Conservation (phyloP, 2,329 filamentous ascomycete genomes). For the Aspergillus sp. region DNA sequence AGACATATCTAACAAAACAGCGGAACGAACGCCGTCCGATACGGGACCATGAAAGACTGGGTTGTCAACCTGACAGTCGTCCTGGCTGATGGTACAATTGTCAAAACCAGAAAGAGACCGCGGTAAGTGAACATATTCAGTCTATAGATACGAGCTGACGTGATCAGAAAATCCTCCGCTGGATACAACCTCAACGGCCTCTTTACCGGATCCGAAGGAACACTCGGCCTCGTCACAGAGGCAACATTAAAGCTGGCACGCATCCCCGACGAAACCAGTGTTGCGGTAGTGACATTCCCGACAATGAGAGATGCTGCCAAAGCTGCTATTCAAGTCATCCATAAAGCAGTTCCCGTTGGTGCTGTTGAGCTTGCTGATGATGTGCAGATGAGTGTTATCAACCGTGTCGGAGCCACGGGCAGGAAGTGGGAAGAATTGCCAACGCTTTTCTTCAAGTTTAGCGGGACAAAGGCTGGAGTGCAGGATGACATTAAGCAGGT, state of each 20-base stretch:
- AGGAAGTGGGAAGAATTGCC: slow-evolving; percentile 27
- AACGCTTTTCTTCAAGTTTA: slow-evolving; percentile 49
- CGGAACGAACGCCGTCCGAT: too few relatives aligned
- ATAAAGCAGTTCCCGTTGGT: slow-evolving; percentile 55
- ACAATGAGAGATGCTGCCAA: slow-evolving; percentile 55
- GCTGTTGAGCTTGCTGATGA: slow-evolving; percentile 58
- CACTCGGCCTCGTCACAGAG: slow-evolving; percentile 63
- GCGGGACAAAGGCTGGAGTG: slow-evolving; percentile 68
- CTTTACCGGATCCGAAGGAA: slow-evolving; percentile 65
- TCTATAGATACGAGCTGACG: too few relatives aligned
- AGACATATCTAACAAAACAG: too few relatives aligned
- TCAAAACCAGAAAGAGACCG: too few relatives aligned
- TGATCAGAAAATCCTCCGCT: slow-evolving; percentile 55
- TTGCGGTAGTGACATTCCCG: slow-evolving; percentile 57
- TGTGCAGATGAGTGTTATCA: slow-evolving; percentile 60
- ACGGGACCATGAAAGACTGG: too few relatives aligned
- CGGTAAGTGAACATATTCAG: too few relatives aligned
- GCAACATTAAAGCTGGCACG: slow-evolving; percentile 62
- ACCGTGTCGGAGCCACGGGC: slow-evolving; percentile 55
- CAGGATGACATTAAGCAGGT: slow-evolving; percentile 69
- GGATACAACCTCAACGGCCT: slow-evolving; percentile 64
- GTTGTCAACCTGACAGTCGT: too few relatives aligned
- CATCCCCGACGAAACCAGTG: slow-evolving; percentile 55
- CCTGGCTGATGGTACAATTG: too few relatives aligned
- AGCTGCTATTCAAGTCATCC: slow-evolving; percentile 60